Evolutionary conservation across 306 rosid genomes (phyloP).

Genomic region (Abrus pulchellus): DNA sequence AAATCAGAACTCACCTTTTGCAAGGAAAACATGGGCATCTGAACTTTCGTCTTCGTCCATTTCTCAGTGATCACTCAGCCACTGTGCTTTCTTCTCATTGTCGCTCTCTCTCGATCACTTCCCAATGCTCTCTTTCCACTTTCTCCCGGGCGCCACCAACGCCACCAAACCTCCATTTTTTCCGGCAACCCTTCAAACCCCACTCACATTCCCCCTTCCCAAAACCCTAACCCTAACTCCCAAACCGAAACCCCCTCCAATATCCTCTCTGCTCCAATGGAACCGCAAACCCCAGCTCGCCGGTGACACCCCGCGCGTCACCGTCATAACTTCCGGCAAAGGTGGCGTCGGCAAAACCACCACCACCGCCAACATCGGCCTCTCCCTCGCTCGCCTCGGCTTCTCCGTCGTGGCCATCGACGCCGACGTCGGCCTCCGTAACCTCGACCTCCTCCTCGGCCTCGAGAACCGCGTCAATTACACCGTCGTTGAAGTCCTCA

Average conservation of each 20-base stretch:
- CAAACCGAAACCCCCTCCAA: conserved; percentile 6
- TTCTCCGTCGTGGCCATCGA: conserved; percentile 98
- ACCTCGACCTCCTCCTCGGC: conserved; percentile 96
- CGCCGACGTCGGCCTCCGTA: conserved; percentile 95
- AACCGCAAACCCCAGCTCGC: conserved; percentile 90
- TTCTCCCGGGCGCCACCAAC: conserved; percentile 47
- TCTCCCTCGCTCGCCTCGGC: conserved; percentile 92
- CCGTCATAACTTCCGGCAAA: conserved; percentile 92
- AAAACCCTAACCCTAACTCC: conserved; percentile 54
- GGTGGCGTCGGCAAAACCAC: conserved; percentile 98
- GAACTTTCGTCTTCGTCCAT: neutral
- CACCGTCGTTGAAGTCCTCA: conserved; percentile 91
- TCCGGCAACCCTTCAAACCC: conserved; percentile 18
- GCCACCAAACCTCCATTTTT: conserved; percentile 46
- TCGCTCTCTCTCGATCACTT: conserved; percentile 5
- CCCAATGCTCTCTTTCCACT: conserved; percentile 65
- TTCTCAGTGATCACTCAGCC: conserved; percentile 15
- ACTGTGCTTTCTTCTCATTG: neutral
- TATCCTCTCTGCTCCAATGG: conserved; percentile 77
- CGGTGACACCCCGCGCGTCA: conserved; percentile 91
- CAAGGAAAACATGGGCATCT: too few relatives aligned
- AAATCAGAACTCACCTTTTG: neutral
- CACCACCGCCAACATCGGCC: conserved; percentile 93
- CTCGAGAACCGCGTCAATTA: conserved; percentile 97
- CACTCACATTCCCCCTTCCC: conserved; percentile 9